Conservation (phyloP, 306 rosid genomes). For the Dicorynia guianensis region DNA sequence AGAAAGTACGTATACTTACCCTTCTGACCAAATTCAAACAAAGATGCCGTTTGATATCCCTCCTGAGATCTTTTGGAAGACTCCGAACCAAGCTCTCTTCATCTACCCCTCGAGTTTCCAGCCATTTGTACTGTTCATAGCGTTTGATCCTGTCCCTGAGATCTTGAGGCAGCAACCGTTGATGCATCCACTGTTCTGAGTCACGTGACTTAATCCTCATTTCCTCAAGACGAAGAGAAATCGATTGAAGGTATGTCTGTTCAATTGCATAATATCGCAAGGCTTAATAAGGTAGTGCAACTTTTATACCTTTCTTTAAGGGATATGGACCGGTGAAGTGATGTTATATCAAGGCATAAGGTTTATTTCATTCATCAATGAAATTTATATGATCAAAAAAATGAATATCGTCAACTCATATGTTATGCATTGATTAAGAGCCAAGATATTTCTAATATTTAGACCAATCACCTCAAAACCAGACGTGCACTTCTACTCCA, state of each 20-base stretch:
- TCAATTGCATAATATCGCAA: slow-evolving; percentile 28
- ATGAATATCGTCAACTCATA: no score
- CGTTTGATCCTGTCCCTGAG: slow-evolving; percentile 59
- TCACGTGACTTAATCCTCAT: slow-evolving; percentile 65
- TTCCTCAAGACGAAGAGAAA: slow-evolving; percentile 60
- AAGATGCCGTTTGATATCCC: slow-evolving; percentile 63
- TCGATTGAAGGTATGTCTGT: slow-evolving; percentile 63
- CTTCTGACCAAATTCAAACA: slow-evolving; percentile 84
- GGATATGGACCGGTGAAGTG: no score
- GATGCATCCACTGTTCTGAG: slow-evolving; percentile 69
- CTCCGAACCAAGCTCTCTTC: slow-evolving; percentile 56
- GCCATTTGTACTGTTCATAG: slow-evolving; percentile 62
- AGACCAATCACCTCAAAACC: no score
- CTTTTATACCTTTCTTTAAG: background rate
- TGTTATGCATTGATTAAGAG: no score
- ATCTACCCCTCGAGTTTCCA: slow-evolving; percentile 63
- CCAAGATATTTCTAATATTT: no score
- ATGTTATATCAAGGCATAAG: no score
- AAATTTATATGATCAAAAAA: no score
- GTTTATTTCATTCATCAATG: no score
- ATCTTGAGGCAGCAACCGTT: slow-evolving; percentile 60
- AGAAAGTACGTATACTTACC: slow-evolving; percentile 45
- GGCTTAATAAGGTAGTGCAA: slow-evolving; percentile 21
- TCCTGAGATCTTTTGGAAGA: slow-evolving; percentile 65
- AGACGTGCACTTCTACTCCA: no score